phyloP scores from a whole-genome alignment of 1,284 basidiomycete species.

The Apiotrichum montevideense region DNA sequence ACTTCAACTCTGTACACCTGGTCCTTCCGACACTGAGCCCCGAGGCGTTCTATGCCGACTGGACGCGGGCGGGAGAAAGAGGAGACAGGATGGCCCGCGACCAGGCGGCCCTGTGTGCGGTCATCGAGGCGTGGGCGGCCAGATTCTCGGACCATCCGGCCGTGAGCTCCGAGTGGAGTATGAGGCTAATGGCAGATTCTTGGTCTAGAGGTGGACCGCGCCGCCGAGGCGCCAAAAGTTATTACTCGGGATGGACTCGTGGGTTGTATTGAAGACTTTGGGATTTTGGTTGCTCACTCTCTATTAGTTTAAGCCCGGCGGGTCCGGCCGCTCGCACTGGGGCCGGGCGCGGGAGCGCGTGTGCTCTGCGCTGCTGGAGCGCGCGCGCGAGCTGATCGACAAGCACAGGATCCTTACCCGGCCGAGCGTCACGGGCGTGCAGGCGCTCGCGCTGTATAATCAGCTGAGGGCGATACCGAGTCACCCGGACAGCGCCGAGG shows the following conservation, averaged over 20 bases:
- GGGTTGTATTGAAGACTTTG: not conserved
- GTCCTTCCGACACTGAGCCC: conserved; percentile 35
- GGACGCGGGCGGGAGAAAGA: conserved; percentile 29
- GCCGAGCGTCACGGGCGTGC: conserved; percentile 30
- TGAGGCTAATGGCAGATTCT: conserved; percentile 16
- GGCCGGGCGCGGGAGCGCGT: conserved; percentile 22
- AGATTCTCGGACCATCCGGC: conserved; percentile 38
- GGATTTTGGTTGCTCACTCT: no score
- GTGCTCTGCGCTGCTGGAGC: conserved; percentile 28
- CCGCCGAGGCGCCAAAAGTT: conserved; percentile 10
- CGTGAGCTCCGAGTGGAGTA: conserved; percentile 11
- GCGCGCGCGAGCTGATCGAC: conserved; percentile 31
- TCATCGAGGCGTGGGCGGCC: conserved; percentile 40
- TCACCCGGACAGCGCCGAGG: conserved; percentile 10
- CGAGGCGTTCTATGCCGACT: conserved; percentile 34
- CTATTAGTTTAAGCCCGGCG: not conserved
- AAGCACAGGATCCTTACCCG: conserved; percentile 21
- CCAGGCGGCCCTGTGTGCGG: conserved; percentile 33
- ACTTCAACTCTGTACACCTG: conserved; percentile 33
- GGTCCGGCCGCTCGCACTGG: conserved; percentile 27
- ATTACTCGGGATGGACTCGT: conserved; percentile 24
- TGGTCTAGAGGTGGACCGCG: conserved; percentile 15
- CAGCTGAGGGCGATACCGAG: conserved; percentile 30
- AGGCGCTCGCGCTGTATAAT: conserved; percentile 27
- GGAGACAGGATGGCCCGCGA: conserved; percentile 31